These are phyloP conservation scores for Noccaea caerulescens DNA, from an alignment of 345 rosid species.

Conservation along the genomic window DNA sequence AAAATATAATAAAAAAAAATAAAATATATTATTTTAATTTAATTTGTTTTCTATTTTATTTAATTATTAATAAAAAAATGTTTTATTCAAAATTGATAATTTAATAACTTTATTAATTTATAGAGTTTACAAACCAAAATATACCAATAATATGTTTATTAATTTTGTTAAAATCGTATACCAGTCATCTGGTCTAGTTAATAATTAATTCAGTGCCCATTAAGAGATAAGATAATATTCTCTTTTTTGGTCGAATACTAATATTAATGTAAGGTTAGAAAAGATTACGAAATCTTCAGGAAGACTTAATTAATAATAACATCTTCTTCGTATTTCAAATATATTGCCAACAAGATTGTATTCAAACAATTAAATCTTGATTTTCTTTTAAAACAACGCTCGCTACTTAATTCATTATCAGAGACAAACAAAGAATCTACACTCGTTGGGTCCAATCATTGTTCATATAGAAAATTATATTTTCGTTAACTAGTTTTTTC, in stretches of 20 bases:
- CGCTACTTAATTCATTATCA: constrained; percentile 2
- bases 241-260: not conserved
- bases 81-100: no score
- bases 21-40: no score
- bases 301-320: constrained; percentile 21
- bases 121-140: no score
- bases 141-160: no score
- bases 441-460: constrained; percentile 19
- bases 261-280: constrained; percentile 6
- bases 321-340: constrained; percentile 1
- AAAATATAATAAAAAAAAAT: no score
- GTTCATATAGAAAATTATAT: not conserved
- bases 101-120: no score
- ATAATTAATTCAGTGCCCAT: not conserved
- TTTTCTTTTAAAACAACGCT: not conserved
- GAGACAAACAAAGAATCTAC: constrained; percentile 4
- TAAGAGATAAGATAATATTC: constrained; percentile 16
- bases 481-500: not conserved
- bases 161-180: no score
- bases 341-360: constrained; percentile 21
- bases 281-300: constrained; percentile 34
- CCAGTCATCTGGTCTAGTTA: constrained; percentile 2
- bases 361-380: constrained; percentile 10
- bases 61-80: no score
- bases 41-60: no score